A percentile compares a stretch with the other conserved stretches of the same genome.
Conservation (phyloP, 2,329 filamentous ascomycete genomes). For the Coniella lustricola region DNA sequence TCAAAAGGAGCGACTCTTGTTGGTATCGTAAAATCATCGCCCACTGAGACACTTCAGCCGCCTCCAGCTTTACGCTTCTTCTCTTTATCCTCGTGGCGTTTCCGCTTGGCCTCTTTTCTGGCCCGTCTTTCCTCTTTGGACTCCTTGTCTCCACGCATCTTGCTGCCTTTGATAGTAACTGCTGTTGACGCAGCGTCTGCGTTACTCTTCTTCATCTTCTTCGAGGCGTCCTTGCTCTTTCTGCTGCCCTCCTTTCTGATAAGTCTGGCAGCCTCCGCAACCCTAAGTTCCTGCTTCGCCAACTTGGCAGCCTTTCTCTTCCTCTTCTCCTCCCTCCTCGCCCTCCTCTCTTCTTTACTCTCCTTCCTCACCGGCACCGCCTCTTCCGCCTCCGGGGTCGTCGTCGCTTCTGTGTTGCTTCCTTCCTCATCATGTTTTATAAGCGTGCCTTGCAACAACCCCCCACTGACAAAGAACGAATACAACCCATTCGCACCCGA, state of each 20-base stretch:
- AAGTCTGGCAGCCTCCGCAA: conserved; percentile 9
- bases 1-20: no score
- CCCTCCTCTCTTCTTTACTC: conserved; percentile 27
- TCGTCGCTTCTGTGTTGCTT: conserved; percentile 22
- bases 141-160: conserved; percentile 16
- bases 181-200: conserved; percentile 14
- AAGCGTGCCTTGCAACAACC: conserved; percentile 67
- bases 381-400: conserved; percentile 19
- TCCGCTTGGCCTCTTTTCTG: conserved; percentile 22
- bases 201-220: background rate
- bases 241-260: background rate
- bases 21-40: background rate
- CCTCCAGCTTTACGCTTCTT: conserved; percentile 1
- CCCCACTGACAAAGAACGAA: conserved; percentile 76
- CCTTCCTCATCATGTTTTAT: conserved; percentile 19
- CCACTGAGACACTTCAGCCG: conserved; percentile 2
- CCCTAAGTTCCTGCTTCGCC: conserved; percentile 15
- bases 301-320: conserved; percentile 21
- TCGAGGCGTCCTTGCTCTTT: background rate
- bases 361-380: conserved; percentile 22
- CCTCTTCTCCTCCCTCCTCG: conserved; percentile 30
- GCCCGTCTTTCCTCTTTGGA: conserved; percentile 17
- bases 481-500: conserved; percentile 64
- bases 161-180: conserved; percentile 13
- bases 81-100: conserved; percentile 23